Conservation (phyloP, 306 rosid genomes). For the Prunus armeniaca region DNA sequence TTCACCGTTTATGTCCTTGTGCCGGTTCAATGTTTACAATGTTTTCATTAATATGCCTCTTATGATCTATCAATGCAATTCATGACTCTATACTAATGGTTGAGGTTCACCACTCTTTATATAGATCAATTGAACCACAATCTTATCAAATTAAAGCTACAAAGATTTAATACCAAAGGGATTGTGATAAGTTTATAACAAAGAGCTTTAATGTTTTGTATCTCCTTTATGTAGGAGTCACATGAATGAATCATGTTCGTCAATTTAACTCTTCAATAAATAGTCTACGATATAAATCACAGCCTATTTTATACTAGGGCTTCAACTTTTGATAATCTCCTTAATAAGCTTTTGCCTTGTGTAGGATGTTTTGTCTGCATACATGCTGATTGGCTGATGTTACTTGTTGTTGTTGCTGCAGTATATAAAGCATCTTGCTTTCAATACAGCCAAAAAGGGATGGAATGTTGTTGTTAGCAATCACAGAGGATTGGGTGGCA, state of each 20-base stretch:
- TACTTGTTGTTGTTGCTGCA: conserved; percentile 36
- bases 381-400: conserved; percentile 11
- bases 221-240: background rate
- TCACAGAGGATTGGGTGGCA: conserved; percentile 95
- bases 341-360: background rate
- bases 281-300: background rate
- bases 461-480: conserved; percentile 84
- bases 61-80: no score
- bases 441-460: conserved; percentile 65
- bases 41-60: no score
- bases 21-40: no score
- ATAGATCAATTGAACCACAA: no score
- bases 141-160: no score
- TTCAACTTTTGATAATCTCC: background rate
- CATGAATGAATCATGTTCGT: background rate
- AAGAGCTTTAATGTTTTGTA: no score
- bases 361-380: background rate
- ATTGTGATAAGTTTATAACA: no score
- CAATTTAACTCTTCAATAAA: background rate
- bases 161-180: no score
- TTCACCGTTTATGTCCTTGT: no score
- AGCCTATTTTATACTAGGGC: background rate
- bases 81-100: no score
- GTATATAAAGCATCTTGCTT: conserved; percentile 97
- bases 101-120: no score